Conservation (phyloP, 768 basidiomycete genomes). For the Boletus reticuloceps region DNA sequence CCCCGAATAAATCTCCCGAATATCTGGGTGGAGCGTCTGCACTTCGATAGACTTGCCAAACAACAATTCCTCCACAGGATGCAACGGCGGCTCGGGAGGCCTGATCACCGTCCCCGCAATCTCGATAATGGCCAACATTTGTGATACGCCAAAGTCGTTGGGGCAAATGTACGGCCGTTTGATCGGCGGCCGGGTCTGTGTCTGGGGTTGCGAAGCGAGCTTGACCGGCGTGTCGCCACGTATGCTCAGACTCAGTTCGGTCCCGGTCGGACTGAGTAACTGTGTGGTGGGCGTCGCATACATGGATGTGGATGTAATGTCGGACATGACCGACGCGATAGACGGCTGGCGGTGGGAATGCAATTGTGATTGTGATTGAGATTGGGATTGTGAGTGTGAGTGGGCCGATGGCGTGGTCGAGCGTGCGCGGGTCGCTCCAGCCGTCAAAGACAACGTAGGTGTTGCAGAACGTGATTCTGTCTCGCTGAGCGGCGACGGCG, state of each 20-base stretch:
- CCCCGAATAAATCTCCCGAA: conserved; percentile 67
- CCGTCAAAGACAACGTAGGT: conserved; percentile 21
- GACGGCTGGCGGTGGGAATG: conserved; percentile 58
- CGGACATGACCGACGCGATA: conserved; percentile 73
- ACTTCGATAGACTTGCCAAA: conserved; percentile 67
- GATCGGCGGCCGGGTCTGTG: conserved; percentile 12
- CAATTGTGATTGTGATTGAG: conserved; percentile 8
- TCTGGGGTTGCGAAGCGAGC: conserved; percentile 7
- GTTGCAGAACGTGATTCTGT: conserved; percentile 26
- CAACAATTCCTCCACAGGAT: conserved; percentile 69
- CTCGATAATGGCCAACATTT: conserved; percentile 89
- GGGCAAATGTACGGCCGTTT: conserved; percentile 55
- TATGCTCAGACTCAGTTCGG: conserved; percentile 3
- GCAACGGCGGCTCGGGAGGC: conserved; percentile 38
- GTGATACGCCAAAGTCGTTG: conserved; percentile 82
- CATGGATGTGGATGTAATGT: conserved; percentile 39
- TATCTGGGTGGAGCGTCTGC: conserved; percentile 64
- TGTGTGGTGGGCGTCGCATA: conserved; percentile 45
- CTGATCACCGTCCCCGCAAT: conserved; percentile 45
- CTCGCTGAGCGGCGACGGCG: conserved; percentile 18
- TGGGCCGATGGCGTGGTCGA: conserved; percentile 23
- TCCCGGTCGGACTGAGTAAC: conserved; percentile 24
- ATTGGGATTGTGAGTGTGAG: conserved; percentile 24
- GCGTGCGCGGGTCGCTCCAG: conserved; percentile 16
- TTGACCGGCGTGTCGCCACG: conserved; percentile 24